Conservation (phyloP, 768 basidiomycete species). For the Leccinum variicolor region DNA sequence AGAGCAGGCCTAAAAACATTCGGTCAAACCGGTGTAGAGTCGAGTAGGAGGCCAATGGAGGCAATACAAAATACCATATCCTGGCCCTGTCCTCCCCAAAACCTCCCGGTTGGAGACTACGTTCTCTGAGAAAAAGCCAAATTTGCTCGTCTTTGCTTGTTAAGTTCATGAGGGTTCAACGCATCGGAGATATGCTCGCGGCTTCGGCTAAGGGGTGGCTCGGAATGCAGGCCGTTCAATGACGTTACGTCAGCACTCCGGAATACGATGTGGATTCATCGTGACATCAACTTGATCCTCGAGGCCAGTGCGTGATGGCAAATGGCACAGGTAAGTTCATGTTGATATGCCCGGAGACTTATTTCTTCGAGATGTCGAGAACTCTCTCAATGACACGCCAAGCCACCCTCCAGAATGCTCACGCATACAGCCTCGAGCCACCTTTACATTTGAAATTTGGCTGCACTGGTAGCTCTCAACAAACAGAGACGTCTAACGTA, state of each 20-base stretch:
- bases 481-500: neutral
- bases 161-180: constrained; percentile 19
- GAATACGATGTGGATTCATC: neutral
- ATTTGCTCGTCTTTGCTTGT: constrained; percentile 29
- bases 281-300: too few species aligned
- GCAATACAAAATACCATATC: constrained; percentile 49
- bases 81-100: constrained; percentile 54
- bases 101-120: constrained; percentile 57
- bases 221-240: neutral
- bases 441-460: neutral
- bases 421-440: neutral
- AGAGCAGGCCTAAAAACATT: constrained; percentile 22
- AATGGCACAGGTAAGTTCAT: neutral
- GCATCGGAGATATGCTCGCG: constrained; percentile 3
- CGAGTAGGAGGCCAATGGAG: constrained; percentile 1
- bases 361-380: neutral
- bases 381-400: neutral
- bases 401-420: neutral
- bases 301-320: neutral
- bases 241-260: constrained; percentile 21
- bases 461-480: too few species aligned
- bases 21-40: constrained; percentile 19
- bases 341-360: neutral
- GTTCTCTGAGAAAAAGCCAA: constrained; percentile 45
- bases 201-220: neutral